Conservation (phyloP, 352 stramenopile genomes). For the Pythium guiyangense region DNA sequence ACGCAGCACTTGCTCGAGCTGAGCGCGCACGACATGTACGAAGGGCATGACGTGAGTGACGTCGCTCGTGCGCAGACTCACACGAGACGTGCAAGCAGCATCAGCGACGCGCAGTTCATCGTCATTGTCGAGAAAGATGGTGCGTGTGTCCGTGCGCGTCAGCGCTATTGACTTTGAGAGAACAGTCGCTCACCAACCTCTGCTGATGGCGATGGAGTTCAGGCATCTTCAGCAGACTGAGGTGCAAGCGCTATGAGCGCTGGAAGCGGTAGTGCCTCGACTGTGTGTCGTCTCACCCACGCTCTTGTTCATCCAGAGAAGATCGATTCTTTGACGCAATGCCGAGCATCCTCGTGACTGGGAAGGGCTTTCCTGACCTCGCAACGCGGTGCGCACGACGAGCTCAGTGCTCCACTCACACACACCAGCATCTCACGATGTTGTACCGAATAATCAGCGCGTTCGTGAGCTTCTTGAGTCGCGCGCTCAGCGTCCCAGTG, state of each 20-base stretch:
- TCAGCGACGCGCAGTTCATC: conserved; percentile 82
- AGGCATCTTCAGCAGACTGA: conserved; percentile 94
- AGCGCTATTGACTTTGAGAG: neutral
- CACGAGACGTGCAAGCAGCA: conserved; percentile 18
- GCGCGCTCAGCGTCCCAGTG: conserved; percentile 79
- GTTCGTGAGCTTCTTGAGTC: conserved; percentile 81
- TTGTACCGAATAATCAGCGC: conserved; percentile 23
- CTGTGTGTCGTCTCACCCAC: neutral
- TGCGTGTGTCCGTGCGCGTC: conserved; percentile 18
- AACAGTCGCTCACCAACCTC: conserved; percentile 13
- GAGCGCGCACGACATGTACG: conserved; percentile 47
- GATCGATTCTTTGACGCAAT: conserved; percentile 85
- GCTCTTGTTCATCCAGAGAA: conserved; percentile 32
- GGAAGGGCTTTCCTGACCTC: conserved; percentile 93
- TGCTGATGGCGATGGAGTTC: conserved; percentile 11
- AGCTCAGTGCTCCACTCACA: neutral
- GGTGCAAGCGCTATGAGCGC: conserved; percentile 11
- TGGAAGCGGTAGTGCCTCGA: neutral
- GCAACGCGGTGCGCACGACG: conserved; percentile 69
- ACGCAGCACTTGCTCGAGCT: conserved; percentile 69
- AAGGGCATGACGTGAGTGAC: neutral
- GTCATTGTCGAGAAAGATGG: conserved; percentile 95
- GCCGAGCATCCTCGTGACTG: conserved; percentile 92
- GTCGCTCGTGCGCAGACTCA: neutral
- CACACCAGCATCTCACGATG: neutral